Evolutionary conservation across 495 filamentous ascomycete genomes (phyloP).

Genomic region (Talaromyces liani): DNA sequence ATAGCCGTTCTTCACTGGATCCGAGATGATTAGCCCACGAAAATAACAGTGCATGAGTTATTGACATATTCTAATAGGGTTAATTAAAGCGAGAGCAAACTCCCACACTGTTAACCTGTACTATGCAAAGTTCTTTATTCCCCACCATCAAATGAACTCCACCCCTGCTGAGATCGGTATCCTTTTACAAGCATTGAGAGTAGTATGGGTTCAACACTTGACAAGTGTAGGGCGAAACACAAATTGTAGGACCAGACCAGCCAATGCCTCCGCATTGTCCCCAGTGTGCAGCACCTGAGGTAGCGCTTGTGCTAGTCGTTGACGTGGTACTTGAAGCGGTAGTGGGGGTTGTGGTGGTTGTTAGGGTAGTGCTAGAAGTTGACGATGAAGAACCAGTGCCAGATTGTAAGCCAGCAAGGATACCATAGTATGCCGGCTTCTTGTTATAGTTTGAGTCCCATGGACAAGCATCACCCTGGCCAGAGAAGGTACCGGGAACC

Average conservation of each 20-base stretch:
- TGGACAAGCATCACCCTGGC: slow-evolving; percentile 42
- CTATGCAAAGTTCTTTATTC: background rate
- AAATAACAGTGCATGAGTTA: too few species aligned
- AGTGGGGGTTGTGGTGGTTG: slow-evolving; percentile 13
- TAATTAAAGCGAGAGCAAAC: too few species aligned
- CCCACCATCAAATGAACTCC: background rate
- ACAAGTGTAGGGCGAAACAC: slow-evolving; percentile 37
- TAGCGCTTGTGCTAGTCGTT: slow-evolving; percentile 17
- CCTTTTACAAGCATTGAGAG: slow-evolving; percentile 34
- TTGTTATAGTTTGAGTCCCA: slow-evolving; percentile 48
- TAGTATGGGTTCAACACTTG: slow-evolving; percentile 41
- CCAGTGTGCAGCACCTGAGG: slow-evolving; percentile 20
- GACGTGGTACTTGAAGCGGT: slow-evolving; percentile 22
- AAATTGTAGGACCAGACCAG: slow-evolving; percentile 39
- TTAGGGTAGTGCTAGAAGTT: slow-evolving; percentile 25
- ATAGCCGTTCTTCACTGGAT: too few species aligned
- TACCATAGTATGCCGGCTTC: slow-evolving; percentile 50
- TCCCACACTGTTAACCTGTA: background rate
- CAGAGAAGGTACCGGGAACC: slow-evolving; percentile 48
- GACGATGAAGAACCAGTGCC: slow-evolving; percentile 15
- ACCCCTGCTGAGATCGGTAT: background rate
- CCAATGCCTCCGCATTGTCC: slow-evolving; percentile 48
- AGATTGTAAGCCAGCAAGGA: slow-evolving; percentile 24
- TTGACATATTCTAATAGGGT: too few species aligned
- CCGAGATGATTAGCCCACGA: too few species aligned